Percentiles rank a stretch among this genome's conserved stretches.
Evolutionary conservation across 805 yeast genomes (phyloP).

Genomic region (Zygotorulaspora sp.): DNA sequence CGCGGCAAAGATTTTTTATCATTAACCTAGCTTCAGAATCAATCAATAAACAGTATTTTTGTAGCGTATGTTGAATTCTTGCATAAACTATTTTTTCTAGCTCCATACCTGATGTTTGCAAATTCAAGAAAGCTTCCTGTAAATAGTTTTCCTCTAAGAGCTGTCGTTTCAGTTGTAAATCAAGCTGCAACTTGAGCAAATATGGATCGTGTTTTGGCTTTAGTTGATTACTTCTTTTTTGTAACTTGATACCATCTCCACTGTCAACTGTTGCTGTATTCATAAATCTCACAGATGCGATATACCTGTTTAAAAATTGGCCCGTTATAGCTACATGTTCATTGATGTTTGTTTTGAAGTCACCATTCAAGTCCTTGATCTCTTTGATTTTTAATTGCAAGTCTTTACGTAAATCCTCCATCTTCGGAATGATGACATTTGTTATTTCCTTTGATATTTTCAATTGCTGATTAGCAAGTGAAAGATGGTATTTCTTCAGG

Average conservation of each 20-base stretch:
- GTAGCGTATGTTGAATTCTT: constrained; percentile 56
- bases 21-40: constrained; percentile 51
- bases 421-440: constrained; percentile 50
- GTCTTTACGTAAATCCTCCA: constrained; percentile 62
- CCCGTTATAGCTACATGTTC: constrained; percentile 63
- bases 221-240: constrained; percentile 22
- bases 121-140: constrained; percentile 59
- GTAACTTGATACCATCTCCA: constrained; percentile 22
- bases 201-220: constrained; percentile 56
- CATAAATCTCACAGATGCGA: constrained; percentile 41
- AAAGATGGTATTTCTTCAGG: constrained; percentile 59
- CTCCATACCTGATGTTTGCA: constrained; percentile 62
- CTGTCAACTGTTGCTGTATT: constrained; percentile 35
- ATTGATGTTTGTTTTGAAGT: constrained; percentile 57
- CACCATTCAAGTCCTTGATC: constrained; percentile 61
- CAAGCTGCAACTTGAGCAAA: constrained; percentile 54
- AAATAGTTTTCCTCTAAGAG: constrained; percentile 56
- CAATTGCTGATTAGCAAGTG: constrained; percentile 52
- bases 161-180: constrained; percentile 62
- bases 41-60: constrained; percentile 47
- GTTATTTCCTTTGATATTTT: constrained; percentile 51
- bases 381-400: constrained; percentile 73
- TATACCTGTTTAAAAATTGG: constrained; percentile 45
- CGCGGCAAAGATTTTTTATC: constrained; percentile 47
- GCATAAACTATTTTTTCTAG: constrained; percentile 58